Conservation (phyloP, 306 rosid genomes). For the Fragaria nilgerrensis region DNA sequence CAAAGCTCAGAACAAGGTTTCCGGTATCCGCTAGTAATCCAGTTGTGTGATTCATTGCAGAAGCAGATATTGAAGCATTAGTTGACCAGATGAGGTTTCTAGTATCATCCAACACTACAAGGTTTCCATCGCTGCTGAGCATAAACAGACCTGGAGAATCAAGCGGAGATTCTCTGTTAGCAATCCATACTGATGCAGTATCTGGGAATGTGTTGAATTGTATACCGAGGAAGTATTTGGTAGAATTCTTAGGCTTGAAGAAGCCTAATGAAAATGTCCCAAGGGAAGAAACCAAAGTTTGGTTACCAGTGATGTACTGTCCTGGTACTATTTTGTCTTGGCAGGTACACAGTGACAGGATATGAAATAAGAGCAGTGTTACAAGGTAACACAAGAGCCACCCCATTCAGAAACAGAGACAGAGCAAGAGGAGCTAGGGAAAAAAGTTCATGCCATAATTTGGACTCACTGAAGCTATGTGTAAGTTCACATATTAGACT, state of each 20-base stretch:
- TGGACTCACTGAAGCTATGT: too few relatives aligned
- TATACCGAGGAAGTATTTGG: background rate
- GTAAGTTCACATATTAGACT: too few relatives aligned
- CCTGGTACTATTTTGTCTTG: background rate
- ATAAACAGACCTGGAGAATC: constrained; percentile 24
- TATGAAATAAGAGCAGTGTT: background rate
- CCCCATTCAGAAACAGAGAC: background rate
- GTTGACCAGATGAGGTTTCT: constrained; percentile 17
- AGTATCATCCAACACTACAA: constrained; percentile 2
- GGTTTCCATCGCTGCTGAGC: constrained; percentile 18
- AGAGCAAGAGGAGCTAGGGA: background rate
- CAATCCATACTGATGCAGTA: constrained; percentile 47
- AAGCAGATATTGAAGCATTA: background rate
- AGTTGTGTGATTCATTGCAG: background rate
- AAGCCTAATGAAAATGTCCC: constrained; percentile 49
- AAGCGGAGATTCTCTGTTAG: constrained; percentile 50
- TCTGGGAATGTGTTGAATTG: constrained; percentile 1
- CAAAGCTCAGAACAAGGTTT: constrained; percentile 8
- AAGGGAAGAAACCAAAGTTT: constrained; percentile 41
- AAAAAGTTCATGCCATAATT: background rate
- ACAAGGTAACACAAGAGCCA: background rate
- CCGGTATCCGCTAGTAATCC: constrained; percentile 10
- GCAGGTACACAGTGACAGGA: background rate
- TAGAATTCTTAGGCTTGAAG: constrained; percentile 44
- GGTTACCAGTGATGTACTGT: constrained; percentile 32